phyloP scores from a whole-genome alignment of 2,329 filamentous ascomycete genomes.

The Penicillium polonicum region DNA sequence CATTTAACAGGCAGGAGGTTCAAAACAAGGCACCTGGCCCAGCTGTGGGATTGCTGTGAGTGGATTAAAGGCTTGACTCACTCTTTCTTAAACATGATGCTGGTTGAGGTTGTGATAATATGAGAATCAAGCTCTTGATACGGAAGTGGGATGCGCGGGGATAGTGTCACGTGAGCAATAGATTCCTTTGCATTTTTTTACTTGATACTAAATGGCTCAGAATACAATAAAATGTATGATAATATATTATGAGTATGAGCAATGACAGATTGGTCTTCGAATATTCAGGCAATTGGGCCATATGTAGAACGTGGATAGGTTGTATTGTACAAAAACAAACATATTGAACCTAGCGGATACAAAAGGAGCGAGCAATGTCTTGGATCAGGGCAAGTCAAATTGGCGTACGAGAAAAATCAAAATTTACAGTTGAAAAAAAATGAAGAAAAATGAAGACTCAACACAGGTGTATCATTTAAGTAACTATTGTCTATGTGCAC shows the following conservation, averaged over 20 bases:
- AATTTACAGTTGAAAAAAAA: background rate
- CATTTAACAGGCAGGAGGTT: background rate
- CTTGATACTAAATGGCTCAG: conserved; percentile 7
- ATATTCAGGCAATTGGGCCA: background rate
- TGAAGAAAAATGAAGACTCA: background rate
- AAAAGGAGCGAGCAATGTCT: background rate
- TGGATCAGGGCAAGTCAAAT: background rate
- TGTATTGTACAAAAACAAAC: background rate
- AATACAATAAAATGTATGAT: background rate
- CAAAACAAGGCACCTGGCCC: background rate
- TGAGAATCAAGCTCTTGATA: conserved; percentile 11
- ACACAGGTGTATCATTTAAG: conserved; percentile 16
- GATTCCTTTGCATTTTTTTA: conserved; percentile 1
- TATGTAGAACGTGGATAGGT: background rate
- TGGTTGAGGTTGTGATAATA: conserved; percentile 13
- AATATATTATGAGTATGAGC: background rate
- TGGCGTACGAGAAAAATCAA: background rate
- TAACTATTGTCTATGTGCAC: conserved; percentile 15
- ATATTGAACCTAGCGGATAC: background rate
- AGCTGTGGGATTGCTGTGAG: accelerated
- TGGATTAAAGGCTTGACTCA: conserved; percentile 45
- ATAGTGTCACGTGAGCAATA: conserved; percentile 6
- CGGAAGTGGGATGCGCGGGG: conserved; percentile 31
- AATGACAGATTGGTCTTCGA: accelerated
- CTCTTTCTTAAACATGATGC: conserved; percentile 89